These are phyloP conservation scores for Diaporthe eres DNA, from an alignment of 2,329 filamentous ascomycete genomes.

Conservation along the genomic window DNA sequence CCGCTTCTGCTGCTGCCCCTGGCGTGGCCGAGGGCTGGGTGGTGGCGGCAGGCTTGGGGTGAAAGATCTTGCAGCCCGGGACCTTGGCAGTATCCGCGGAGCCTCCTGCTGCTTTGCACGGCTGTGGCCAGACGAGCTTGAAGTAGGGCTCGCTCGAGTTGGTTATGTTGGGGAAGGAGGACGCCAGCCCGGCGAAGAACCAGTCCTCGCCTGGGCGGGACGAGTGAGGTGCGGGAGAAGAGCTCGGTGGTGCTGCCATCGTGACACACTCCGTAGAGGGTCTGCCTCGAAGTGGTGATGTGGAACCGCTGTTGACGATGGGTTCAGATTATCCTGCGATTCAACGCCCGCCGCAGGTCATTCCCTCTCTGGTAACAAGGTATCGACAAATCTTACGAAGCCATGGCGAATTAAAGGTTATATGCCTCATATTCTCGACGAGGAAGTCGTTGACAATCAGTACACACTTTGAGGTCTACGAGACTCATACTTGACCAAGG, in stretches of 20 bases:
- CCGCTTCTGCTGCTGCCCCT: too few species aligned
- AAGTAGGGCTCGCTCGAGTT: conserved; percentile 39
- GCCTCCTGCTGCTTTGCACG: background rate
- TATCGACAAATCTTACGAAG: background rate
- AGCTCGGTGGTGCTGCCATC: conserved; percentile 15
- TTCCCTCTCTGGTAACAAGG: background rate
- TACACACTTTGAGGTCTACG: background rate
- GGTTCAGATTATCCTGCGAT: background rate
- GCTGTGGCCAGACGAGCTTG: conserved; percentile 40
- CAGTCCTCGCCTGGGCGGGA: conserved; percentile 18
- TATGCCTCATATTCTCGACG: background rate
- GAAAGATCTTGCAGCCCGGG: conserved; percentile 39
- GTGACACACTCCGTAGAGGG: background rate
- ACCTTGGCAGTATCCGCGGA: background rate
- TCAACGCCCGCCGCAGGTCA: background rate
- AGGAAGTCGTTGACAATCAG: background rate
- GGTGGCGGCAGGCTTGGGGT: conserved; percentile 24
- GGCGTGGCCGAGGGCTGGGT: background rate
- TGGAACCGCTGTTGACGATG: background rate
- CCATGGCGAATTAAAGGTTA: background rate
- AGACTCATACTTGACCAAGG: background rate
- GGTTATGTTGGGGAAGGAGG: conserved; percentile 39
- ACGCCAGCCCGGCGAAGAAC: conserved; percentile 38
- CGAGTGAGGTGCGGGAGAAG: background rate
- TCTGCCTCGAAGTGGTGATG: background rate